phyloP scores from a whole-genome alignment of 441 rosid species.

The Mallotus japonicus region DNA sequence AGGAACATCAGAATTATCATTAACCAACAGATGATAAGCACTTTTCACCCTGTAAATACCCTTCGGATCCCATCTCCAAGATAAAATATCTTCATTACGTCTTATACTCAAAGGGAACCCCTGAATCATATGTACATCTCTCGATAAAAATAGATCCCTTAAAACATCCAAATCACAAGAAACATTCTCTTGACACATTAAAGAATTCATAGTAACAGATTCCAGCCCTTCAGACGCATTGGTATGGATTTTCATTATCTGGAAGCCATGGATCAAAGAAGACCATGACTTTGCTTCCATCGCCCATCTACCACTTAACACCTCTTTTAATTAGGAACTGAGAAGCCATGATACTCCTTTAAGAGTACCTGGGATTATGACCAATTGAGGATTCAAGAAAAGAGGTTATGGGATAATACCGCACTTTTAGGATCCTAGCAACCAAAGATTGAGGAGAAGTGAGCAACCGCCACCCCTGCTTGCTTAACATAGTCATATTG shows the following conservation, averaged over 20 bases:
- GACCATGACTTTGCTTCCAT: not conserved
- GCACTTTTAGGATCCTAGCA: not conserved
- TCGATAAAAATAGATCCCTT: too few species aligned
- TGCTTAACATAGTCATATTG: not conserved
- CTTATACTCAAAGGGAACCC: too few species aligned
- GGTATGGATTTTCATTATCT: not conserved
- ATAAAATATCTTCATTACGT: too few species aligned
- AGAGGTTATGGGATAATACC: not conserved
- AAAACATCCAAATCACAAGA: too few species aligned
- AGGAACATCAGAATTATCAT: too few species aligned
- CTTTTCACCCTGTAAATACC: too few species aligned
- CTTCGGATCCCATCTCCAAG: too few species aligned
- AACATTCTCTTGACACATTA: too few species aligned
- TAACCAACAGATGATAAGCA: too few species aligned
- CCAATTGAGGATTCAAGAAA: not conserved
- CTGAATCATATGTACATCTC: too few species aligned
- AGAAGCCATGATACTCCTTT: not conserved
- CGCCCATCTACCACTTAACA: not conserved
- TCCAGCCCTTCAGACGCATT: not conserved
- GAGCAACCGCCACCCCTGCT: not conserved
- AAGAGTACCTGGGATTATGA: not conserved
- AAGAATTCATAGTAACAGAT: too few species aligned
- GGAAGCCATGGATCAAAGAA: not conserved
- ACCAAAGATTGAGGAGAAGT: not conserved
- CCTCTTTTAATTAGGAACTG: not conserved